These are phyloP conservation scores for Trametes gibbosa DNA, from an alignment of 768 basidiomycete genomes.

Conservation along the genomic window DNA sequence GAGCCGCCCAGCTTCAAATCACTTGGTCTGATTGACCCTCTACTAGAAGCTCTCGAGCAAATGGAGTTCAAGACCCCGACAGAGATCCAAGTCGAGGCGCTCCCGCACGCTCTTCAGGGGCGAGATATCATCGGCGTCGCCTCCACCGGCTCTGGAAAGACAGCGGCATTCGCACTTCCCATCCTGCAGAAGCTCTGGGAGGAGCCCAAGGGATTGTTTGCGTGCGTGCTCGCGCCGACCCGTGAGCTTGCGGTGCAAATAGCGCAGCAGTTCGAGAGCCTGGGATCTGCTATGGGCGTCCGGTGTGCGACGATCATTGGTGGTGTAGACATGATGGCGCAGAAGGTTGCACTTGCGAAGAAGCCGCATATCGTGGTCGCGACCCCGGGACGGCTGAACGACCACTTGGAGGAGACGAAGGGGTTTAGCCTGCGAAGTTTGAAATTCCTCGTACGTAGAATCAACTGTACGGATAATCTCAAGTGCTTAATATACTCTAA, in stretches of 20 bases:
- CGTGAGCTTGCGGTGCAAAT: slow-evolving; percentile 98
- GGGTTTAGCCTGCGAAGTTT: slow-evolving; percentile 86
- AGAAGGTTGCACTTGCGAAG: slow-evolving; percentile 90
- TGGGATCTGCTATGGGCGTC: slow-evolving; percentile 92
- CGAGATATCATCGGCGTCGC: slow-evolving; percentile 99
- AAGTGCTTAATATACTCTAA: neutral
- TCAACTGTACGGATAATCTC: too few species aligned
- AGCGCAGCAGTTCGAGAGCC: slow-evolving; percentile 90
- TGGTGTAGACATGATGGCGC: slow-evolving; percentile 88
- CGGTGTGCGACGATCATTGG: slow-evolving; percentile 92
- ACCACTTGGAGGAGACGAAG: slow-evolving; percentile 96
- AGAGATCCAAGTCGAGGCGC: slow-evolving; percentile 80
- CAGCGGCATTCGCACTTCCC: slow-evolving; percentile 94
- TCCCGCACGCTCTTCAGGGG: slow-evolving; percentile 87
- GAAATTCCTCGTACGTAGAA: slow-evolving; percentile 75
- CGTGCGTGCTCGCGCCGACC: slow-evolving; percentile 94
- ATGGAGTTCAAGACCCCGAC: slow-evolving; percentile 85
- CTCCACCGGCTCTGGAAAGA: slow-evolving; percentile 96
- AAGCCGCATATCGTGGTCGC: slow-evolving; percentile 93
- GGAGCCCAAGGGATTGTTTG: slow-evolving; percentile 90
- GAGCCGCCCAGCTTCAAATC: slow-evolving; percentile 63
- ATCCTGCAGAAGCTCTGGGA: slow-evolving; percentile 97
- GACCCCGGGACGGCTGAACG: slow-evolving; percentile 89
- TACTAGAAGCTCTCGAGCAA: slow-evolving; percentile 80
- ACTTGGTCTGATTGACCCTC: slow-evolving; percentile 85